Base-by-base conservation (phyloP, 2,329 filamentous ascomycete species). In the Neonectria sp. region DNA sequence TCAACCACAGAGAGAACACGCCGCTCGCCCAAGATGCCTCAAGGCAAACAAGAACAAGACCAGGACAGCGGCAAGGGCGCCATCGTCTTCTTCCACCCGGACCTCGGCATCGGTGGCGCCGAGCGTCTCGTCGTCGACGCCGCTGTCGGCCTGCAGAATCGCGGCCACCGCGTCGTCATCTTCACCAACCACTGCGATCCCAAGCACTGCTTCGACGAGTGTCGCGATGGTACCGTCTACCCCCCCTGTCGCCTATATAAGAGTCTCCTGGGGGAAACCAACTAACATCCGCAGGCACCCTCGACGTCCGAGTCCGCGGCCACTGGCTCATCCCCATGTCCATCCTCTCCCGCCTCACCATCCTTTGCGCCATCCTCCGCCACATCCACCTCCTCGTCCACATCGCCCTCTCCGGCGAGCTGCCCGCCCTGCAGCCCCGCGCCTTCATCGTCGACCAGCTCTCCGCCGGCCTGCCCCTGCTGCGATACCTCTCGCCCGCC, bases 91-190 rank as follows among this genome's bases (percentile, higher is more conserved):
- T 92, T 99, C 78, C 96, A 99, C 79, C 96, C 96, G 0, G 96
- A 99, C 77, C 88, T 99, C 31, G 96, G 96, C 69, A 99, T 99
- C 68, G 96, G 96, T 63, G 96, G 96, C 55, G 96, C 96, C 3
- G 96, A 99, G 83, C 90, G 96, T 27, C 88, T 99, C 12, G 94
- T 99, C 29, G 93, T 99, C 59, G 96, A 99, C 79, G 95, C 95
- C 17, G 96, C 96, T 1, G 93, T 98, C 3, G 95, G 95, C 13
- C 86, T 99, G 59, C 94, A 99, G 83, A 90, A 91, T 68, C 90
- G 91, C 62, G 95, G 95, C 68, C 93, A 98, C 85, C 91, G 88
- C 71, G 93, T 99, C 68, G 95, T 95, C 71, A 92, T 99, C 79
- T 97, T 96, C 82, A 98, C 96, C 12, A 98, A 95, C 73, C 92